phyloP scores from a whole-genome alignment of 2,329 filamentous ascomycete genomes.

The Podosphaera aphanis region DNA sequence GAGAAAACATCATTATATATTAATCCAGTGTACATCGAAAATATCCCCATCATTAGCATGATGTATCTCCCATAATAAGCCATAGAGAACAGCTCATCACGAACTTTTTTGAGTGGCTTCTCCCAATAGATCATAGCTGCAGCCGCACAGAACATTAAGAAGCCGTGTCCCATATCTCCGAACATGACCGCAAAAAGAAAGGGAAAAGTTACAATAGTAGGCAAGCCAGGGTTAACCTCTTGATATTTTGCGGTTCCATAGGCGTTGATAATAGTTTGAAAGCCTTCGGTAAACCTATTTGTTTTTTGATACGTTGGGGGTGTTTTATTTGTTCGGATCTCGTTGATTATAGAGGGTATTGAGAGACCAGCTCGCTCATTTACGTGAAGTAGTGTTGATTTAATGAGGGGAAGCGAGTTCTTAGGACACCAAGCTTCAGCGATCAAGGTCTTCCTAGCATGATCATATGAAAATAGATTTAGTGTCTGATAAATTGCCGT shows the following conservation, averaged over 20 bases:
- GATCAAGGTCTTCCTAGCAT: slow-evolving; percentile 83
- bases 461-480: slow-evolving; percentile 91
- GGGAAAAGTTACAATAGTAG: slow-evolving; percentile 94
- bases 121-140: slow-evolving; percentile 93
- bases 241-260: slow-evolving; percentile 95
- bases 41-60: slow-evolving; percentile 91
- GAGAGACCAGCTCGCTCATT: slow-evolving; percentile 87
- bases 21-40: slow-evolving; percentile 89
- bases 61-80: slow-evolving; percentile 98
- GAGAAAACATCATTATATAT: slow-evolving; percentile 98
- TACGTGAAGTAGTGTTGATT: slow-evolving; percentile 83
- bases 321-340: slow-evolving; percentile 90
- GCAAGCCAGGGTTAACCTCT: slow-evolving; percentile 87
- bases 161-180: slow-evolving; percentile 83
- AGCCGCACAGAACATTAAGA: slow-evolving; percentile 68
- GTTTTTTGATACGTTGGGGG: slow-evolving; percentile 94
- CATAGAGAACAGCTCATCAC: slow-evolving; percentile 90
- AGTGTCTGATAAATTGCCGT: slow-evolving; percentile 92
- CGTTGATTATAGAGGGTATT: slow-evolving; percentile 96
- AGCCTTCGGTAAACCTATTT: slow-evolving; percentile 94
- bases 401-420: slow-evolving; percentile 69
- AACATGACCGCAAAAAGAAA: slow-evolving; percentile 99
- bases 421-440: slow-evolving; percentile 95
- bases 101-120: slow-evolving; percentile 74
- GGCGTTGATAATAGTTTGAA: slow-evolving; percentile 97